Percentiles rank a stretch among this genome's conserved stretches.
phyloP scores from a whole-genome alignment of 2,329 filamentous ascomycete species.

The Fusarium acutatum region DNA sequence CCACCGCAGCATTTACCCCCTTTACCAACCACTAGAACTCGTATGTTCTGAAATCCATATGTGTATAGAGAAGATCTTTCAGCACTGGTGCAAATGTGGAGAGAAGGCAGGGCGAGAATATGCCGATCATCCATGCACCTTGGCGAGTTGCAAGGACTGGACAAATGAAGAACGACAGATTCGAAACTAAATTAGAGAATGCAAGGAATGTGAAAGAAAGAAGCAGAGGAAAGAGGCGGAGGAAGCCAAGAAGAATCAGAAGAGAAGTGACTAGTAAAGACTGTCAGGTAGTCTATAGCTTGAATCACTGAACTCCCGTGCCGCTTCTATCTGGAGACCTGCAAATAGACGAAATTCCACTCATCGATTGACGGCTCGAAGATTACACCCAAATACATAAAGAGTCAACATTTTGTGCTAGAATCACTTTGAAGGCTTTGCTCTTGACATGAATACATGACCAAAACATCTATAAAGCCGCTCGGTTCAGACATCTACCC shows the following conservation, averaged over 20 bases:
- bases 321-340: background rate
- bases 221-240: background rate
- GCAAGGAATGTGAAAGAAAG: background rate
- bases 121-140: background rate
- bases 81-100: background rate
- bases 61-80: background rate
- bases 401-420: background rate
- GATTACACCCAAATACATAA: rapidly evolving
- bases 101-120: background rate
- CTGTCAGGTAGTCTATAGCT: rapidly evolving
- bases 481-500: background rate
- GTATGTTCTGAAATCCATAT: background rate
- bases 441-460: background rate
- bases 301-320: background rate
- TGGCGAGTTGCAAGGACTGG: background rate
- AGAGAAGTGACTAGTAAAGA: background rate
- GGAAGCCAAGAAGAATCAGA: background rate
- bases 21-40: too few relatives aligned
- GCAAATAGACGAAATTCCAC: rapidly evolving
- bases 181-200: background rate
- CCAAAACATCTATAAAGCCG: background rate
- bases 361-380: rapidly evolving
- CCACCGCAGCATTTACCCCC: too few relatives aligned
- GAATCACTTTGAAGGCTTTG: background rate
- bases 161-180: background rate